Evolutionary conservation across 257 asterid genomes (phyloP).

Genomic region (Leptodermis oblonga): DNA sequence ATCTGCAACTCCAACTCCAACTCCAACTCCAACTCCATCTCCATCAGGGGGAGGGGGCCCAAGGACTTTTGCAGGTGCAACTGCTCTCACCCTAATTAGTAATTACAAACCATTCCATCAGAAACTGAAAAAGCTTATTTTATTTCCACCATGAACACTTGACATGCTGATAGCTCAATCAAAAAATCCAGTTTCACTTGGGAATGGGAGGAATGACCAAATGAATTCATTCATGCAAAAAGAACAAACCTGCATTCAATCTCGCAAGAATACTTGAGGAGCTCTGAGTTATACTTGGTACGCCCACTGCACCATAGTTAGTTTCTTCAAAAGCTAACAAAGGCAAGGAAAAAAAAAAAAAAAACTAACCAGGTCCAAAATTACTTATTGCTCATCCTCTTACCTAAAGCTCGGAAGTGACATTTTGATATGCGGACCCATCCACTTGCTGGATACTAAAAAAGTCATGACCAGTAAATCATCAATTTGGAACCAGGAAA

Average conservation of each 20-base stretch:
- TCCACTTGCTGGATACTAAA: constrained; percentile 43
- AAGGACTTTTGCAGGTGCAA: constrained; percentile 52
- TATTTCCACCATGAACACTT: neutral
- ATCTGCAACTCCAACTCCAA: too few relatives aligned
- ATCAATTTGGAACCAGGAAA: neutral
- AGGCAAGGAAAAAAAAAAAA: neutral
- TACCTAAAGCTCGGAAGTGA: constrained; percentile 98
- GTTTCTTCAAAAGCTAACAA: neutral
- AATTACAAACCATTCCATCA: neutral
- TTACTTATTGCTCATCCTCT: neutral
- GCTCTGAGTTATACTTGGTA: constrained; percentile 71
- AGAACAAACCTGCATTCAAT: constrained; percentile 76
- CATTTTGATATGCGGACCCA: constrained; percentile 64
- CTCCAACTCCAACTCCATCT: too few relatives aligned
- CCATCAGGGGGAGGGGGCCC: constrained; percentile 22
- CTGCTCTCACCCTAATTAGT: constrained; percentile 68
- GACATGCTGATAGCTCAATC: neutral
- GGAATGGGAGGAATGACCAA: constrained; percentile 2
- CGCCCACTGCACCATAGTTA: constrained; percentile 59
- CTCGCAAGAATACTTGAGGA: constrained; percentile 90
- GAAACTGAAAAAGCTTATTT: neutral
- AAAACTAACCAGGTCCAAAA: too few relatives aligned
- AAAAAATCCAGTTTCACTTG: neutral
- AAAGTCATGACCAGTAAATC: neutral
- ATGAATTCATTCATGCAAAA: neutral